Conservation (phyloP, 129 eudicot species). For the Pittosporum tobira region DNA sequence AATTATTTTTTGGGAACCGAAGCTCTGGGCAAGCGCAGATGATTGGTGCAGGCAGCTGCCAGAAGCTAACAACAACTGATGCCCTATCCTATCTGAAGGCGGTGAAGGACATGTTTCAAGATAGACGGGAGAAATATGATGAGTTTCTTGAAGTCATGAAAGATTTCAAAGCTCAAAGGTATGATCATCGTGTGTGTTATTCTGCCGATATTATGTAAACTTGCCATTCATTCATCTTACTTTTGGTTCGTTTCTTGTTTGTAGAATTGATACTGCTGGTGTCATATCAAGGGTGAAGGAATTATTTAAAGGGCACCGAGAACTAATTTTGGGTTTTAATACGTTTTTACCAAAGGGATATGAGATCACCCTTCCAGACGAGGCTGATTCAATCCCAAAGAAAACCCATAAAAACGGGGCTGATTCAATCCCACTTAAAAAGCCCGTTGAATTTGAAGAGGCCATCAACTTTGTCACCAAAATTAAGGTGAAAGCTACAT, state of each 20-base stretch:
- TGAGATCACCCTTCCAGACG: constrained; percentile 52
- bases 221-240: constrained; percentile 13
- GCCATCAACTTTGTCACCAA: constrained; percentile 69
- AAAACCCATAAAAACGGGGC: constrained; percentile 45
- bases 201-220: constrained; percentile 1
- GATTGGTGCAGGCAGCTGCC: constrained; percentile 40
- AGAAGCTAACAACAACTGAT: constrained; percentile 52
- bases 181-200: constrained; percentile 6
- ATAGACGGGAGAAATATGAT: constrained; percentile 52
- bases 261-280: constrained; percentile 58
- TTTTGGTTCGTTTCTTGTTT: constrained; percentile 10
- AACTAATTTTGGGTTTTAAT: constrained; percentile 82
- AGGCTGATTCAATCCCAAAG: constrained; percentile 35
- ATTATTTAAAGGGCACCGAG: constrained; percentile 56
- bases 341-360: constrained; percentile 84
- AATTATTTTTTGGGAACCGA: constrained; percentile 12
- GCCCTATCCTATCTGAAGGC: constrained; percentile 72
- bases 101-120: constrained; percentile 66
- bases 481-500: constrained; percentile 52
- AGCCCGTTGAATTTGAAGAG: constrained; percentile 63
- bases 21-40: constrained; percentile 60
- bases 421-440: constrained; percentile 42
- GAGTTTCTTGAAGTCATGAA: constrained; percentile 91
- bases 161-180: constrained; percentile 86
- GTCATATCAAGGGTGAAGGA: constrained; percentile 68